Conservation (phyloP, 2,329 filamentous ascomycete genomes). For the Septoria petroselini region DNA sequence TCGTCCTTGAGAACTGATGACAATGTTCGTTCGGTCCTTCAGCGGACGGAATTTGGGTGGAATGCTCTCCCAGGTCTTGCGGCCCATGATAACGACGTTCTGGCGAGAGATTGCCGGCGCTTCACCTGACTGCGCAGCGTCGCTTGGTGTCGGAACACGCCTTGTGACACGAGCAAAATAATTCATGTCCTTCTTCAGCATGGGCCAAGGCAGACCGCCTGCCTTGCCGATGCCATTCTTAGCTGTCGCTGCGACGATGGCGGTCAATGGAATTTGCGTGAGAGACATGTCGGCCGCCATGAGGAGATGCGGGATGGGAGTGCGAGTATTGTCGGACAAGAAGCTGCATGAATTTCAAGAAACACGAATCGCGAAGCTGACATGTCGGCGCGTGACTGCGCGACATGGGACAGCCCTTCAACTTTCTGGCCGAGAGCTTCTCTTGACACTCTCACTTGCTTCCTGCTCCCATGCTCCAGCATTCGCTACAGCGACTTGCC, state of each 20-base stretch:
- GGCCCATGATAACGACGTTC: slow-evolving; percentile 87
- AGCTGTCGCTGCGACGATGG: slow-evolving; percentile 90
- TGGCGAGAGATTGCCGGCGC: too few relatives aligned
- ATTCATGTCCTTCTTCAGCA: slow-evolving; percentile 84
- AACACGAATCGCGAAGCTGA: not conserved
- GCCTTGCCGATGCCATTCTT: slow-evolving; percentile 79
- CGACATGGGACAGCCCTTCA: not conserved
- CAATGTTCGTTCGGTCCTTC: slow-evolving; percentile 73
- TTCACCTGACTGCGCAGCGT: too few relatives aligned
- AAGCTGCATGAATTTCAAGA: not conserved
- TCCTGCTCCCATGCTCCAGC: slow-evolving; percentile 23
- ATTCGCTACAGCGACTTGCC: slow-evolving; percentile 17
- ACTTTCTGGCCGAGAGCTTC: slow-evolving; percentile 8
- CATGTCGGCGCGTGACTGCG: not conserved
- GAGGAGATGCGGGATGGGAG: slow-evolving; percentile 1
- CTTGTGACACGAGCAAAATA: slow-evolving; percentile 93
- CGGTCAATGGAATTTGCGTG: slow-evolving; percentile 57
- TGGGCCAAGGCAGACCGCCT: slow-evolving; percentile 82
- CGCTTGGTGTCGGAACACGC: slow-evolving; percentile 56
- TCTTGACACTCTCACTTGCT: not conserved
- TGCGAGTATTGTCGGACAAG: not conserved
- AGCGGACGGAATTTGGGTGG: slow-evolving; percentile 75
- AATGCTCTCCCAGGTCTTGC: slow-evolving; percentile 94
- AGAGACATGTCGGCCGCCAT: slow-evolving; percentile 34
- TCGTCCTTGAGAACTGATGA: slow-evolving; percentile 59